Base-by-base conservation (phyloP, 1,139 yeast genomes). In the Kazachstania sp. region DNA sequence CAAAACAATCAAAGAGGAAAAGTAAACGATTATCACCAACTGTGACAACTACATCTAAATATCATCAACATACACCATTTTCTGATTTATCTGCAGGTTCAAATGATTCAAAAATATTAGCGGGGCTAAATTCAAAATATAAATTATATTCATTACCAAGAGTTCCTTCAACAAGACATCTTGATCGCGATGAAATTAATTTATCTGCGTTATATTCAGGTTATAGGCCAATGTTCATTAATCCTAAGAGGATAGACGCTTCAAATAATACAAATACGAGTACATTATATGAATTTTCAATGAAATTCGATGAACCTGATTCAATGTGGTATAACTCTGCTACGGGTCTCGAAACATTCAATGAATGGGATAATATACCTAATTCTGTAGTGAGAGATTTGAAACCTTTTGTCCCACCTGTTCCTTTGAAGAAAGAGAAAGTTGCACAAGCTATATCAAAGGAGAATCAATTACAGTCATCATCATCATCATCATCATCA, bases 341-440 rank as follows among this genome's bases (percentile, higher is more conserved):
- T 3, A 62, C 69, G 0, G 68, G 67, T 4, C 44, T 55, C 28
- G 67, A 64, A 46, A 54, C 54, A 23, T 62, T 56, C 44, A 53
- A 54, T 2, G 69, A 62, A 41, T 65, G 69, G 69, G 64, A 63
- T 35, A 53, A 53, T 35, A 53, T 65, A n/a, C 69, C 69, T 13
- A 43, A 46, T 4, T 55, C 58, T 1, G 55, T 61, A 13, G 45
- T 56, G 8, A 56, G 55, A 32, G 48, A 52, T 20, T 45, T 65
- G 32, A 59, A 57, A 45, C 63, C 63, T 2, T 58, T 56, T 44
- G 53, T 53, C 1, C 49, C 49, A 13, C 53, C 53, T 9, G 16
- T 16, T 13, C 35, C 42, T 7, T 7, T 18, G 2, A 26, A 28
- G 13, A 23, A 13, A 6, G 15, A 16, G 20, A 37, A 37, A 37